Conservation (phyloP, 2,329 filamentous ascomycete genomes). For the Aspergillus awamori region DNA sequence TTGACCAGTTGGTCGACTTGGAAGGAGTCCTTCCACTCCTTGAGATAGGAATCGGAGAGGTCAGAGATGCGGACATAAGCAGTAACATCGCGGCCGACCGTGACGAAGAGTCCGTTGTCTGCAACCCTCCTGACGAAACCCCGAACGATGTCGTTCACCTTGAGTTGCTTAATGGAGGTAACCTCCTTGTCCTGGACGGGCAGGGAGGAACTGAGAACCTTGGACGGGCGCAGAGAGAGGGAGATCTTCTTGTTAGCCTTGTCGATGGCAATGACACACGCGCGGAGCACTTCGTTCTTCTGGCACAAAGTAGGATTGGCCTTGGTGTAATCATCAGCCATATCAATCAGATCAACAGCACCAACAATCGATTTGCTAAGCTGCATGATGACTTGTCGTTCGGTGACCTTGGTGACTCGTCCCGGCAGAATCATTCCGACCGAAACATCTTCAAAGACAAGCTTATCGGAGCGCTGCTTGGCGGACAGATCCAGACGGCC, state of each 20-base stretch:
- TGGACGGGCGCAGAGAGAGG: constrained; percentile 82
- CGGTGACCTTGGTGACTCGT: constrained; percentile 81
- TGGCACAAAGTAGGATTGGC: constrained; percentile 73
- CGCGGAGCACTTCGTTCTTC: constrained; percentile 84
- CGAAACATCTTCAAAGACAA: constrained; percentile 72
- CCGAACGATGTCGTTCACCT: constrained; percentile 76
- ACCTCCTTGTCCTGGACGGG: constrained; percentile 82
- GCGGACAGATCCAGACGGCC: constrained; percentile 84
- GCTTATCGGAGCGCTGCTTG: constrained; percentile 62
- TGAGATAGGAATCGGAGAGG: constrained; percentile 85
- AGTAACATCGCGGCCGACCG: constrained; percentile 77
- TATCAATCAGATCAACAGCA: constrained; percentile 77
- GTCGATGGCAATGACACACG: constrained; percentile 82
- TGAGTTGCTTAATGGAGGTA: constrained; percentile 68
- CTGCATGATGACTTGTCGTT: constrained; percentile 81
- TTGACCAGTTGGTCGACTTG: constrained; percentile 88
- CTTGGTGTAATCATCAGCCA: constrained; percentile 83
- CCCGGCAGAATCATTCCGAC: constrained; percentile 80
- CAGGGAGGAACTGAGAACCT: constrained; percentile 82
- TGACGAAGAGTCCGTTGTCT: constrained; percentile 86
- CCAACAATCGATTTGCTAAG: constrained; percentile 79
- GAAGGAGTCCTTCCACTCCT: constrained; percentile 92
- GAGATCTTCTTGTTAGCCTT: constrained; percentile 79
- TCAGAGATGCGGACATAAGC: constrained; percentile 85
- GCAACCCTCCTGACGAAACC: constrained; percentile 91